Evolutionary conservation across 148 eudicot species (phyloP).

Genomic region (Camellia granthamiana): DNA sequence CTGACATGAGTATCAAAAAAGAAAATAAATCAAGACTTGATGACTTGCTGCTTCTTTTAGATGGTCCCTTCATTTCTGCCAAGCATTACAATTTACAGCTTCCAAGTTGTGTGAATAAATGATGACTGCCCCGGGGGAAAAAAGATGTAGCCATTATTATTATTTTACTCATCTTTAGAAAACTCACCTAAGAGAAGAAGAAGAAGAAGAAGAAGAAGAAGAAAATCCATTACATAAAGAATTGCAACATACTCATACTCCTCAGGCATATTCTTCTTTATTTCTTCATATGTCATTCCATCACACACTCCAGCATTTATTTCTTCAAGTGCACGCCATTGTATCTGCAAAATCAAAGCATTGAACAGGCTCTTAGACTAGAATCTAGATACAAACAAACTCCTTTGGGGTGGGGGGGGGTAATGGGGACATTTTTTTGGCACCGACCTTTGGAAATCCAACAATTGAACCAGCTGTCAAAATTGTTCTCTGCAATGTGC

Average conservation of each 20-base stretch:
- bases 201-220: no score
- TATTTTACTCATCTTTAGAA: no score
- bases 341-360: constrained; percentile 49
- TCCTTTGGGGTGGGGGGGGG: no score
- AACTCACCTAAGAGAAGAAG: no score
- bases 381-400: not conserved
- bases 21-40: no score
- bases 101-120: no score
- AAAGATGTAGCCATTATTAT: no score
- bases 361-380: constrained; percentile 7
- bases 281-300: constrained; percentile 94
- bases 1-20: no score
- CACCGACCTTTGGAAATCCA: constrained; percentile 90
- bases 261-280: constrained; percentile 95
- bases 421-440: not conserved
- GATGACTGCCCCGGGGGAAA: no score
- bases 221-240: not conserved
- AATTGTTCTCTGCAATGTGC: constrained; percentile 96
- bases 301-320: constrained; percentile 97
- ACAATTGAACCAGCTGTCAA: constrained; percentile 75
- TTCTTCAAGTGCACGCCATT: constrained; percentile 99
- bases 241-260: constrained; percentile 72
- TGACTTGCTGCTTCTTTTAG: no score
- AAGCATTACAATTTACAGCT: no score
- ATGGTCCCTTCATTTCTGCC: no score